Conservation (phyloP, 352 stramenopile genomes). For the Pythium guiyangense region DNA sequence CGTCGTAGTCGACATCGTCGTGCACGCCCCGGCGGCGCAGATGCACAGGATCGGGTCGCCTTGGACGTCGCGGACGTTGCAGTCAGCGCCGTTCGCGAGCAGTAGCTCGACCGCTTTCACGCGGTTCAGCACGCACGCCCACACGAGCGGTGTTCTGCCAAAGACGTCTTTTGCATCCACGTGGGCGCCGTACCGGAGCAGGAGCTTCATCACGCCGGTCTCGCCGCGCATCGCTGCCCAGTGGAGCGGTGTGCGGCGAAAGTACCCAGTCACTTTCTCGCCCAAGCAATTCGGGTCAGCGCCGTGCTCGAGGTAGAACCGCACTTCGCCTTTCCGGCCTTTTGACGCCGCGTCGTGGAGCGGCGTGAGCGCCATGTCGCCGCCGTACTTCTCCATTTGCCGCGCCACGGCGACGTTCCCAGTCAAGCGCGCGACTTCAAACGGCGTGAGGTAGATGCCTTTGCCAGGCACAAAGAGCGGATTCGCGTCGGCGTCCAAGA, state of each 20-base stretch:
- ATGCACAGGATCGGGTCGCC: constrained; percentile 66
- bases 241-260: constrained; percentile 65
- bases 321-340: constrained; percentile 50
- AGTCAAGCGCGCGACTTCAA: constrained; percentile 60
- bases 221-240: constrained; percentile 80
- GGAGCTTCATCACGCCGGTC: constrained; percentile 42
- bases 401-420: constrained; percentile 60
- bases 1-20: constrained; percentile 14
- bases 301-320: constrained; percentile 65
- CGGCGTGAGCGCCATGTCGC: constrained; percentile 70
- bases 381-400: constrained; percentile 76
- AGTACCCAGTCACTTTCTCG: constrained; percentile 66
- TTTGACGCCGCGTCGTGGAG: constrained; percentile 62
- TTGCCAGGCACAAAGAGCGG: constrained; percentile 50
- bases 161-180: constrained; percentile 63
- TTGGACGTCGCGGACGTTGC: constrained; percentile 54
- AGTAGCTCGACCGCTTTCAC: constrained; percentile 51
- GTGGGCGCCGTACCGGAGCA: constrained; percentile 52
- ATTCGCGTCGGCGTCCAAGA: constrained; percentile 70
- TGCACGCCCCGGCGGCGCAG: constrained; percentile 43
- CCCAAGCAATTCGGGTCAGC: constrained; percentile 58
- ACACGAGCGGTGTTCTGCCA: constrained; percentile 61
- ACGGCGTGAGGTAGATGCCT: constrained; percentile 62
- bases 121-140: constrained; percentile 72
- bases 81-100: constrained; percentile 46